Conservation (phyloP, 495 filamentous ascomycete genomes). For the Xylaria castorea region DNA sequence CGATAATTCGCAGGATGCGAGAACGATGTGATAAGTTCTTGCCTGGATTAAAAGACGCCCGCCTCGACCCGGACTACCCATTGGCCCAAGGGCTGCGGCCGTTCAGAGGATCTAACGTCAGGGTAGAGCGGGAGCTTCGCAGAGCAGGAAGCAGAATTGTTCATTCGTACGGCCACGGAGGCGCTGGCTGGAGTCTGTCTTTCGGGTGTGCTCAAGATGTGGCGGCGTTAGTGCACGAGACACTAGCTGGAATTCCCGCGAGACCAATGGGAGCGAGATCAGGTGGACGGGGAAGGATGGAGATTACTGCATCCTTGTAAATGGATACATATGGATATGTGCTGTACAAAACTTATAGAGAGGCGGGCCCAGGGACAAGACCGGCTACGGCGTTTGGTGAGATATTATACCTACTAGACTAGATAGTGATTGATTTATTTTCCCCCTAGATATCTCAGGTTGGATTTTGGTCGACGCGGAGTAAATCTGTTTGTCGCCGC, state of each 20-base stretch:
- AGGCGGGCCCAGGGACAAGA: not conserved
- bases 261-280: conserved; percentile 38
- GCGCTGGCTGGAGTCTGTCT: conserved; percentile 54
- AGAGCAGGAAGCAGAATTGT: conserved; percentile 46
- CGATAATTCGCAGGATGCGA: conserved; percentile 53
- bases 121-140: conserved; percentile 54
- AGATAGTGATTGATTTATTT: conserved; percentile 1
- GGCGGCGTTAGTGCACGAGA: conserved; percentile 44
- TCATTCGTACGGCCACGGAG: conserved; percentile 59
- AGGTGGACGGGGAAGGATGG: conserved; percentile 33
- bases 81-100: conserved; percentile 55
- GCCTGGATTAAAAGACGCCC: conserved; percentile 51
- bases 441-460: no score
- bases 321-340: not conserved
- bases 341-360: not conserved
- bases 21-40: conserved; percentile 53
- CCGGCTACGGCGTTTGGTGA: conserved; percentile 12
- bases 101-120: conserved; percentile 48
- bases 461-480: not conserved
- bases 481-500: not conserved
- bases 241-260: conserved; percentile 37
- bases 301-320: conserved; percentile 26
- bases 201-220: conserved; percentile 55
- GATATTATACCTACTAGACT: not conserved
- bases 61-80: conserved; percentile 52